Evolutionary conservation across 2,329 filamentous ascomycete genomes (phyloP), one percentile per base, ranked within the genome.

Genomic region (Penicillium sp.): DNA sequence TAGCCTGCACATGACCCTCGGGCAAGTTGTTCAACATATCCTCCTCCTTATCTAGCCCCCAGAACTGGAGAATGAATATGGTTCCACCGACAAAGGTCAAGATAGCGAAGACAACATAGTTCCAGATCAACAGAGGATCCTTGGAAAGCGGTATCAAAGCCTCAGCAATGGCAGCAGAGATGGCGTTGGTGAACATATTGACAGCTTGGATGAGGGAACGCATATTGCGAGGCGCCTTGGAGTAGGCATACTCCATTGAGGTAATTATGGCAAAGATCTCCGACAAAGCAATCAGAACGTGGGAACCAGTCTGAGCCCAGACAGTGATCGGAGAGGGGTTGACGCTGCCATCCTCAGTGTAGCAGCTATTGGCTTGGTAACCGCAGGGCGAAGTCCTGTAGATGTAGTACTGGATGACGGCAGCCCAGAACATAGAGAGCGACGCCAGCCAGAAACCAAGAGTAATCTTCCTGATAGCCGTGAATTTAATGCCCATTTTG

Each of bases 171-270:
- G 43, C 17, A n/a, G 43, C 43, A 17, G 43, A 45, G 43, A 45
- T 33, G 5, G 43, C 30, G 9, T 45, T 45, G 9, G 43, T 45
- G 30, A 45, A 45, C 88, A 28, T 80, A 70, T 85, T 85, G 66
- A 90, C 78, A 26, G 84, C 82, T 72, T 77, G 80, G 17, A 92
- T 87, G 17, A 91, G 78, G 3, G 85, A 88, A 63, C 88, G 86
- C 89, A 92, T 92, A 77, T 90, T 90, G 67, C 83, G 84, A 30
- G 88, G 89, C 0, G 88, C 88, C 74, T 90, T 90, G 70, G 86
- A 87, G 77, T 86, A 91, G 28, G 89, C 89, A 62, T 89, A 90
- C 70, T 91, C 88, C 63, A 88, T 83, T 0, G 85, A 85, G 5
- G 83, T 85, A 59, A 85, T 80, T 16, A 77, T 80, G 4, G 81